phyloP scores from a whole-genome alignment of 2,329 filamentous ascomycete species.

The Fusarium continuum region DNA sequence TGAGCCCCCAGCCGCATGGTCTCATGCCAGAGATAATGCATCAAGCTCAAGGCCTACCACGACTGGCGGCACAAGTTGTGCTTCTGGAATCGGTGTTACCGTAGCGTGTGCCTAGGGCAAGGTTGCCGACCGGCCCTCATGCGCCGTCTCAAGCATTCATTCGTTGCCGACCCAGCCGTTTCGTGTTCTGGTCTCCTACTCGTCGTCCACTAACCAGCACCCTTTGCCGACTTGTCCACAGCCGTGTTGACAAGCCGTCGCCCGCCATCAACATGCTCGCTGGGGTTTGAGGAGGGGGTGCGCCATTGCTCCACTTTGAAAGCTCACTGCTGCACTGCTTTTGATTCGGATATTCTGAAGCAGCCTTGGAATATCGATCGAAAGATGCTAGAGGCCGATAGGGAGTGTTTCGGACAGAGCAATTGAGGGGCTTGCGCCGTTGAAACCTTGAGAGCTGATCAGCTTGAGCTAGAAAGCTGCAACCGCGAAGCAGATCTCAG shows the following conservation, averaged over 20 bases:
- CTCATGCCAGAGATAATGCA: constrained; percentile 23
- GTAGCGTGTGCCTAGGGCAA: constrained; percentile 34
- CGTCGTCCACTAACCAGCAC: constrained; percentile 15
- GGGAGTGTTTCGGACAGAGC: background rate
- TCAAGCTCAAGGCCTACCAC: constrained; percentile 19
- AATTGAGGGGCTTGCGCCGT: constrained; percentile 32
- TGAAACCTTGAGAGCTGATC: constrained; percentile 30
- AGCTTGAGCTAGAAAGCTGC: constrained; percentile 16
- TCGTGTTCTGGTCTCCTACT: constrained; percentile 29
- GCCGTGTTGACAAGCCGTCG: constrained; percentile 38
- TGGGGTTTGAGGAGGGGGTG: constrained; percentile 36
- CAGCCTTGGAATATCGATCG: background rate
- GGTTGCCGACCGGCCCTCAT: constrained; percentile 28
- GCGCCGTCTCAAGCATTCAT: constrained; percentile 17
- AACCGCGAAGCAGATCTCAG: constrained; percentile 19
- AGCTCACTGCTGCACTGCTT: constrained; percentile 37
- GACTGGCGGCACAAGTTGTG: constrained; percentile 31
- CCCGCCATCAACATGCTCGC: constrained; percentile 31
- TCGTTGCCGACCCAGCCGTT: constrained; percentile 26
- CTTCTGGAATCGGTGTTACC: constrained; percentile 33
- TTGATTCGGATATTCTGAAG: constrained; percentile 25
- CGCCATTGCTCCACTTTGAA: constrained; percentile 40
- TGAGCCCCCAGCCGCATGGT: constrained; percentile 8
- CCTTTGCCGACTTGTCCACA: constrained; percentile 31
- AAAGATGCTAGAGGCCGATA: background rate